A percentile compares a stretch with the other conserved stretches of the same genome.
phyloP scores from a whole-genome alignment of 495 filamentous ascomycete genomes.

The Daldinia childiae region DNA sequence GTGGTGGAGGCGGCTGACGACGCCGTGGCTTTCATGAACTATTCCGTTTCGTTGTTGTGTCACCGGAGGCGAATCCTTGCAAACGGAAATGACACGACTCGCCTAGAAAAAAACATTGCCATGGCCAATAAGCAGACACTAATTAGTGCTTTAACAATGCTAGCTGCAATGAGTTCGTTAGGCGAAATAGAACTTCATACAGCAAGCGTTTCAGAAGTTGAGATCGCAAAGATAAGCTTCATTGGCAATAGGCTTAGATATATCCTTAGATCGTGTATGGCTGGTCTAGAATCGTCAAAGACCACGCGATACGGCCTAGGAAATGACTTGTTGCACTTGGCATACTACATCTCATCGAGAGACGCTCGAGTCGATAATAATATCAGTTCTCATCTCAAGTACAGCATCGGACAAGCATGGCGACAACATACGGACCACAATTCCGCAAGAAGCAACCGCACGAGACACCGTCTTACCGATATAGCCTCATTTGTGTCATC shows the following conservation, averaged over 20 bases:
- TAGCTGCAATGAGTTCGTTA: conserved; percentile 48
- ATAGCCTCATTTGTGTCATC: conserved; percentile 47
- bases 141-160: conserved; percentile 49
- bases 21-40: conserved; percentile 49
- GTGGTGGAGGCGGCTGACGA: conserved; percentile 44
- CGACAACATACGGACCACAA: conserved; percentile 5
- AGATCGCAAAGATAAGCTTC: conserved; percentile 34
- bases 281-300: conserved; percentile 16
- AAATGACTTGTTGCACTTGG: conserved; percentile 36
- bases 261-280: conserved; percentile 38
- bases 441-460: conserved; percentile 28
- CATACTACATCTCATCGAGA: conserved; percentile 40
- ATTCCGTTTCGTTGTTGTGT: conserved; percentile 50
- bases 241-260: conserved; percentile 39
- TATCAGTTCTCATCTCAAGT: conserved; percentile 21
- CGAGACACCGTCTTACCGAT: conserved; percentile 36
- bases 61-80: conserved; percentile 20
- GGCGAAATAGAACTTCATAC: conserved; percentile 40
- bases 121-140: conserved; percentile 44
- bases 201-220: conserved; percentile 24
- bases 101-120: conserved; percentile 38
- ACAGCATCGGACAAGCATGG: conserved; percentile 34
- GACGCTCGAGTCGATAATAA: conserved; percentile 15
- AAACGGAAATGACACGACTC: conserved; percentile 14
- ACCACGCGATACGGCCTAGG: conserved; percentile 11